Percentiles rank a stretch among this genome's conserved stretches.
Evolutionary conservation across 129 eudicot species (phyloP).

Genomic region (Flaveria trinervia): DNA sequence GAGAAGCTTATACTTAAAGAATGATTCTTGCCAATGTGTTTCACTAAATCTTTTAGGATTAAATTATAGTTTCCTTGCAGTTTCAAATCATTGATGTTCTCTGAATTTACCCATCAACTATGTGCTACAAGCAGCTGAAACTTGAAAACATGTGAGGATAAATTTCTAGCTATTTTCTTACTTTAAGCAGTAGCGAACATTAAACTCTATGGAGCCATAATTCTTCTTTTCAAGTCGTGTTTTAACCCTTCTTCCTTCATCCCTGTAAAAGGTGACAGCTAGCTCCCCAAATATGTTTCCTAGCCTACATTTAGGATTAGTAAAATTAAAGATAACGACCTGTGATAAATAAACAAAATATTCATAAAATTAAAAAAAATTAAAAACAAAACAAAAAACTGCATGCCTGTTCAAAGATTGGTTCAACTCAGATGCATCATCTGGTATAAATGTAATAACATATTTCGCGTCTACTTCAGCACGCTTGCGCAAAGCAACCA

Average conservation of each 20-base stretch:
- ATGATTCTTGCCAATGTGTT: conserved; percentile 14
- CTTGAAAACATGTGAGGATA: conserved; percentile 4
- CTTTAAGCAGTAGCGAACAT: conserved; percentile 86
- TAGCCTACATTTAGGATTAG: conserved; percentile 52
- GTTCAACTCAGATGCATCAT: conserved; percentile 53
- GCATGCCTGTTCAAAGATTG: conserved; percentile 81
- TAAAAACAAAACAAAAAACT: background rate
- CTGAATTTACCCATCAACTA: conserved; percentile 1
- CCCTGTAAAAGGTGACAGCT: conserved; percentile 72
- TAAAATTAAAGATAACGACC: conserved; percentile 17
- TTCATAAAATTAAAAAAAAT: background rate
- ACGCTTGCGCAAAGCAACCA: conserved; percentile 82
- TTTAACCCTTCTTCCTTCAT: conserved; percentile 88
- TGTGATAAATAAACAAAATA: conserved; percentile 14
- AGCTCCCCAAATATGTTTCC: conserved; percentile 68
- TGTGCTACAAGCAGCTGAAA: conserved; percentile 17
- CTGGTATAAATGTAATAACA: conserved; percentile 51
- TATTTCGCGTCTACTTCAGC: conserved; percentile 90
- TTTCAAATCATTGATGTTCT: conserved; percentile 10
- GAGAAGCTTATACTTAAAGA: conserved; percentile 8
- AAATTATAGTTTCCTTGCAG: background rate
- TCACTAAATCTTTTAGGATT: background rate
- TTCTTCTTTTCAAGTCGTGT: conserved; percentile 80
- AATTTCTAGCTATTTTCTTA: conserved; percentile 32
- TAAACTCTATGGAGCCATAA: conserved; percentile 54